Percentiles rank a stretch among this genome's conserved stretches.
Evolutionary conservation across 179 eudicot species (phyloP).

Genomic region (Corrigiola litoralis): DNA sequence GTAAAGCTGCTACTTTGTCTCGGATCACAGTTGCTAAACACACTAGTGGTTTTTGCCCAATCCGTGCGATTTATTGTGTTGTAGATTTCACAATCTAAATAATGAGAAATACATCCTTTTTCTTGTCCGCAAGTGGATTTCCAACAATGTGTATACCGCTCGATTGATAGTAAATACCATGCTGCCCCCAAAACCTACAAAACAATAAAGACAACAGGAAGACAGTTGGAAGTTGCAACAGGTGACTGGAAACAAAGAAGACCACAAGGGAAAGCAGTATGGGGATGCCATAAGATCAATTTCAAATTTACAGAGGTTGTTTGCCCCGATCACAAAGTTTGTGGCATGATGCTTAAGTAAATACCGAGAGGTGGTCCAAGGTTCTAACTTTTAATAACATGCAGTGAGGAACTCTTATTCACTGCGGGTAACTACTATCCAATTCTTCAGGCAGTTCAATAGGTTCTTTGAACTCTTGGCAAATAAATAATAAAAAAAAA

Average conservation of each 20-base stretch:
- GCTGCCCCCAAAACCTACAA: conserved; percentile 88
- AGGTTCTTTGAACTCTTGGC: too few species aligned
- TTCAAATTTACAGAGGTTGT: too few species aligned
- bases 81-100: conserved; percentile 55
- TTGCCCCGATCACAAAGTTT: too few species aligned
- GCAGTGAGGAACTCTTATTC: too few species aligned
- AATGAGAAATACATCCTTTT: conserved; percentile 41
- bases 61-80: conserved; percentile 21
- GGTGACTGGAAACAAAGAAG: neutral
- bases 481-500: too few species aligned
- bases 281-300: neutral
- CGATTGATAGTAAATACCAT: conserved; percentile 90
- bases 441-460: too few species aligned
- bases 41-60: conserved; percentile 65
- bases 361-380: too few species aligned
- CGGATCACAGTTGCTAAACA: conserved; percentile 64
- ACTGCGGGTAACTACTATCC: too few species aligned
- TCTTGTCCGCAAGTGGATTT: conserved; percentile 65
- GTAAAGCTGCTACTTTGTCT: conserved; percentile 35
- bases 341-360: too few species aligned
- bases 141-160: conserved; percentile 85
- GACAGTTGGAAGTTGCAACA: neutral
- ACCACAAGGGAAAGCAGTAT: neutral
- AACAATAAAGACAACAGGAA: neutral
- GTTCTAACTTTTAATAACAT: too few species aligned